Evolutionary conservation across 148 eudicot species (phyloP).

Genomic region (Silene uniflora): DNA sequence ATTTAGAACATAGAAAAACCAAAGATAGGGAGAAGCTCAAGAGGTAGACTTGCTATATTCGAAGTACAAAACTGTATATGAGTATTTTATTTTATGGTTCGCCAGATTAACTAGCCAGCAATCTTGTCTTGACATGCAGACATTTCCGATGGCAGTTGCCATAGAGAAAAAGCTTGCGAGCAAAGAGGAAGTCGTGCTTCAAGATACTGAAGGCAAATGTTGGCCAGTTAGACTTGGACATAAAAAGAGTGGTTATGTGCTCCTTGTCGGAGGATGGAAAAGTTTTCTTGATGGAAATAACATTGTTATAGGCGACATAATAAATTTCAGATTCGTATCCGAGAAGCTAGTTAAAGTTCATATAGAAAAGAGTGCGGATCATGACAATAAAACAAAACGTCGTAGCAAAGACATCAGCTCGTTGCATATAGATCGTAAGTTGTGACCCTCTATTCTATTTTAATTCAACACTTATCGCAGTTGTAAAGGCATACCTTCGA

Average conservation of each 20-base stretch:
- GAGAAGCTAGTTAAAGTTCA: slow-evolving; percentile 19
- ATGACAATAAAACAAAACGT: too few species aligned
- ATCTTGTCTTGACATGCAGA: slow-evolving; percentile 6
- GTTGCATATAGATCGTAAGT: slow-evolving; percentile 17
- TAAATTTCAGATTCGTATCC: slow-evolving; percentile 21
- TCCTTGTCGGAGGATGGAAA: slow-evolving; percentile 26
- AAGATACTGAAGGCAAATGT: slow-evolving; percentile 15
- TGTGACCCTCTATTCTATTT: not conserved
- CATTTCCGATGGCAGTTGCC: slow-evolving; percentile 17
- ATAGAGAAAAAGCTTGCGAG: slow-evolving; percentile 8
- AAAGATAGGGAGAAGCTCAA: too few species aligned
- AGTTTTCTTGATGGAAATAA: slow-evolving; percentile 17
- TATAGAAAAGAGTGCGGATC: slow-evolving; percentile 11
- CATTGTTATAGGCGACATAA: slow-evolving; percentile 16
- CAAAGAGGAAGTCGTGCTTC: slow-evolving; percentile 21
- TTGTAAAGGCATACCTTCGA: too few species aligned
- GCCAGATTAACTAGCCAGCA: not conserved
- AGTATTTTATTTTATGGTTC: not conserved
- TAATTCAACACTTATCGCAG: too few species aligned
- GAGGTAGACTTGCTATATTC: too few species aligned
- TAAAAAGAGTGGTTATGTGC: slow-evolving; percentile 13
- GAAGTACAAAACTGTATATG: too few species aligned
- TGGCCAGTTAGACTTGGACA: slow-evolving; percentile 27
- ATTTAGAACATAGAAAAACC: too few species aligned
- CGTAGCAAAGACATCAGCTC: too few species aligned